Conservation (phyloP, 306 rosid species). For the Acacia acuminata region DNA sequence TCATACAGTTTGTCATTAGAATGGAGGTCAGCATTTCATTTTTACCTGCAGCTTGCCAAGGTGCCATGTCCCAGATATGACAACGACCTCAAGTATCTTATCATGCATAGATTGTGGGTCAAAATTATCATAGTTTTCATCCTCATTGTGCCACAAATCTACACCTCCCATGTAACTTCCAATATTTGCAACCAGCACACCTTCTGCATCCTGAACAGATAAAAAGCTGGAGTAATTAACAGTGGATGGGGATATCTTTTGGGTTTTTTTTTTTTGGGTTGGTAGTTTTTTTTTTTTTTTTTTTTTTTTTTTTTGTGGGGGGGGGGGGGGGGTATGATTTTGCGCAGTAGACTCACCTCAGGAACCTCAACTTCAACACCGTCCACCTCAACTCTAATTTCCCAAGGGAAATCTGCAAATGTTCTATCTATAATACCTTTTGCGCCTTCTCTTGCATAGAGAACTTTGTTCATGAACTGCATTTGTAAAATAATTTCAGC, state of each 20-base stretch:
- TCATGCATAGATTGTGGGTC: conserved; percentile 99
- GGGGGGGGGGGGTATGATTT: no score
- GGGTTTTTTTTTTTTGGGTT: neutral
- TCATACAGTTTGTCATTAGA: neutral
- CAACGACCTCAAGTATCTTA: conserved; percentile 92
- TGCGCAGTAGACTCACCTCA: conserved; percentile 59
- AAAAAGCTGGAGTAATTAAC: neutral
- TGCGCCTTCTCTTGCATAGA: conserved; percentile 99
- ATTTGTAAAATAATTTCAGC: conserved; percentile 35
- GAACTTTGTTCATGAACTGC: conserved; percentile 99
- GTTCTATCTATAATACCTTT: conserved; percentile 95
- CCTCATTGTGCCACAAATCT: conserved; percentile 99
- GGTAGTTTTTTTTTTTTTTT: no score
- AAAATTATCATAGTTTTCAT: conserved; percentile 87
- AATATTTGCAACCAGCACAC: conserved; percentile 96
- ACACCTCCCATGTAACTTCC: conserved; percentile 99
- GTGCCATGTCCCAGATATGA: conserved; percentile 99
- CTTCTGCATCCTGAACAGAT: conserved; percentile 90
- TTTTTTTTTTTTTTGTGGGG: no score
- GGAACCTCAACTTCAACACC: conserved; percentile 99
- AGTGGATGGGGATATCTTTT: neutral
- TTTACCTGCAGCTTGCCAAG: conserved; percentile 97
- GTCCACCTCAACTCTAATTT: conserved; percentile 90
- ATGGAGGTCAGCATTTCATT: conserved; percentile 7
- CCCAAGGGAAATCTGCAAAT: conserved; percentile 92